Conservation (phyloP, 352 stramenopile genomes). For the Phytophthora quininea region DNA sequence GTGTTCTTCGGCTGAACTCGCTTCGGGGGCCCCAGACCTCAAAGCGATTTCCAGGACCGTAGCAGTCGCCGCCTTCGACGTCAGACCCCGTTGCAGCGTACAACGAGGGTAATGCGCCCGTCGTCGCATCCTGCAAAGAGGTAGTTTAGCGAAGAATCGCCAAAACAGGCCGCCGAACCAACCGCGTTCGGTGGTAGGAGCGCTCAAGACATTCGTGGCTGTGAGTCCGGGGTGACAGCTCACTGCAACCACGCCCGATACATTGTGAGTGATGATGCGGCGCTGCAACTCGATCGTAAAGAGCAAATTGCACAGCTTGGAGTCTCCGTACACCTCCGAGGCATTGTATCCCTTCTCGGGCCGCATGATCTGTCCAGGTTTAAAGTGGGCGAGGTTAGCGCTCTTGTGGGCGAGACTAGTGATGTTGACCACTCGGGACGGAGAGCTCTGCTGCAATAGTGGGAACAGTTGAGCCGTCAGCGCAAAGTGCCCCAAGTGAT, state of each 20-base stretch:
- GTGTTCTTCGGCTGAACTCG: conserved; percentile 19
- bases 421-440: not conserved
- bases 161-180: conserved; percentile 16
- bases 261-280: conserved; percentile 24
- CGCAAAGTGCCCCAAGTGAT: conserved; percentile 2
- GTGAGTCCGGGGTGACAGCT: conserved; percentile 48
- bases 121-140: conserved; percentile 18
- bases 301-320: conserved; percentile 63
- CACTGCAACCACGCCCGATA: conserved; percentile 30
- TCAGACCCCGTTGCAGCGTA: conserved; percentile 40
- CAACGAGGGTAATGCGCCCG: conserved; percentile 45
- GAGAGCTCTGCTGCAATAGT: not conserved
- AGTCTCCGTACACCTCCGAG: conserved; percentile 40
- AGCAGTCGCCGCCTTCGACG: conserved; percentile 50
- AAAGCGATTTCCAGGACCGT: conserved; percentile 43
- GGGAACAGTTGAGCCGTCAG: not conserved
- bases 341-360: conserved; percentile 23
- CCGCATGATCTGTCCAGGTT: not conserved
- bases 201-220: conserved; percentile 16
- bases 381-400: not conserved
- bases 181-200: conserved; percentile 18
- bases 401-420: not conserved
- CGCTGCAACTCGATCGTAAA: conserved; percentile 55
- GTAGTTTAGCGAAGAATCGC: not conserved
- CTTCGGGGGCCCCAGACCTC: conserved; percentile 37